Evolutionary conservation across 1,284 basidiomycete genomes (phyloP).

Genomic region (Papiliotrema laurentii): DNA sequence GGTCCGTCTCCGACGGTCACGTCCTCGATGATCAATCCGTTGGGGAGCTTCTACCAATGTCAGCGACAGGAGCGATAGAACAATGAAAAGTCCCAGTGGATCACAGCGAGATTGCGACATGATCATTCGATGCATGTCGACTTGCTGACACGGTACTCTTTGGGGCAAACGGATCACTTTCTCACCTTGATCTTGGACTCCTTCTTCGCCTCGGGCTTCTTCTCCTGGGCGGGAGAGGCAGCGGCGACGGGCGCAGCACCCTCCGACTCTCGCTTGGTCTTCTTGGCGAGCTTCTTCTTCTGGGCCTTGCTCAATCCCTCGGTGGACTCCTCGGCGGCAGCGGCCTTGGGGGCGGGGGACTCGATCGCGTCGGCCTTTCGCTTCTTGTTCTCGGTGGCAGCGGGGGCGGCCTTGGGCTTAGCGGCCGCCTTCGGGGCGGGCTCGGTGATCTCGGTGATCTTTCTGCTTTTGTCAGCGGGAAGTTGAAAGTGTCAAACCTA

Average conservation of each 20-base stretch:
- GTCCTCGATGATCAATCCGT: constrained; percentile 76
- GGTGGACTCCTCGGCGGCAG: constrained; percentile 16
- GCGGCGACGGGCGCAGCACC: constrained; percentile 53
- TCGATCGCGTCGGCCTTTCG: constrained; percentile 49
- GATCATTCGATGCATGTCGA: constrained; percentile 1
- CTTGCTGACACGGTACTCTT: background rate
- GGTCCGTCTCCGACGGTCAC: constrained; percentile 73
- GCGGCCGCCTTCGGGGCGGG: constrained; percentile 36
- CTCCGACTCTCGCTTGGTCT: constrained; percentile 45
- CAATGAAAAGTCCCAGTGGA: background rate
- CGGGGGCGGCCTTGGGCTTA: constrained; percentile 29
- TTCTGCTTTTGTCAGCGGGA: constrained; percentile 24
- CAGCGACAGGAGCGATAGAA: background rate
- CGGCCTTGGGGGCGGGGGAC: constrained; percentile 33
- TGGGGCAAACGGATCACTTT: constrained; percentile 18
- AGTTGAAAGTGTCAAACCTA: too few species aligned
- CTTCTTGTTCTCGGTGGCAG: constrained; percentile 55
- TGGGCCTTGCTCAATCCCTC: constrained; percentile 40
- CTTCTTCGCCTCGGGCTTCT: constrained; percentile 26
- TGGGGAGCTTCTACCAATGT: constrained; percentile 53
- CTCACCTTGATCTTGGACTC: constrained; percentile 48
- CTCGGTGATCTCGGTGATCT: constrained; percentile 38
- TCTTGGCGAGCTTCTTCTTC: constrained; percentile 48
- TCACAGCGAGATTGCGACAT: background rate
- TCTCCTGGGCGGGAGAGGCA: constrained; percentile 27